Base-by-base conservation (phyloP, 78 protist genomes). In the Fonticula alba region DNA sequence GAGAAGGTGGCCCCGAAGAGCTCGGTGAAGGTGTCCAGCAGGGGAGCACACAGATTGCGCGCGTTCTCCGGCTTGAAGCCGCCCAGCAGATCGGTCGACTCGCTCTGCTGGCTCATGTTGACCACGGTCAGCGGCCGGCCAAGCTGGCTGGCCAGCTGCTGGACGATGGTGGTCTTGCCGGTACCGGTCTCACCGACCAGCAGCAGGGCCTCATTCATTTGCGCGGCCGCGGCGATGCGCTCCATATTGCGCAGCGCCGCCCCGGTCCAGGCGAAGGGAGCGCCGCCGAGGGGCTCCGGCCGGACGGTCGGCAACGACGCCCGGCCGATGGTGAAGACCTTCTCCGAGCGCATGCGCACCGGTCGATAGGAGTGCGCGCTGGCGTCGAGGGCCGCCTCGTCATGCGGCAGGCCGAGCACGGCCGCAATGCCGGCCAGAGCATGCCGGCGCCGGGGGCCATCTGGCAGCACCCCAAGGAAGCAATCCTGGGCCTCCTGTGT, bases 91-190 rank as follows among this genome's bases (percentile, higher is more conserved):
- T 95, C 99, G 4, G 85, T 3, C 31, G 82, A 31, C 31, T 93
- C 99, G 7, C 83, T 74, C 81, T 97, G 99, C 74, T 87, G 93
- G 61, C 66, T 78, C 62, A 94, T 75, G 81, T 97, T 95, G 69
- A 65, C 41, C 13, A 86, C 94, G 17, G 77, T 68, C 40, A 93
- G 75, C 51, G 36, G 69, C 57, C 55, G 56, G 33, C 86, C 82
- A 5, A 79, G 38, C 37, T 19, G 41, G 27, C 36, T 49, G 17
- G 98, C 95, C 35, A 97, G 79, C n/a, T 84, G 61, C 72, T 91
- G 98, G 29, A 95, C 86, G 0, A 74, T 62, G 7, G 89, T 41
- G 11, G 99, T 94, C 79, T 96, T 96, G 53, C 99, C 99, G 0
- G 79, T 74, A 35, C 99, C 99, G 35, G 95, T 89, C 60, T 89